Percentiles rank a stretch among this genome's conserved stretches.
Conservation (phyloP, 192 early-diverging fungal genomes). For the Rhizophagus sp. region DNA sequence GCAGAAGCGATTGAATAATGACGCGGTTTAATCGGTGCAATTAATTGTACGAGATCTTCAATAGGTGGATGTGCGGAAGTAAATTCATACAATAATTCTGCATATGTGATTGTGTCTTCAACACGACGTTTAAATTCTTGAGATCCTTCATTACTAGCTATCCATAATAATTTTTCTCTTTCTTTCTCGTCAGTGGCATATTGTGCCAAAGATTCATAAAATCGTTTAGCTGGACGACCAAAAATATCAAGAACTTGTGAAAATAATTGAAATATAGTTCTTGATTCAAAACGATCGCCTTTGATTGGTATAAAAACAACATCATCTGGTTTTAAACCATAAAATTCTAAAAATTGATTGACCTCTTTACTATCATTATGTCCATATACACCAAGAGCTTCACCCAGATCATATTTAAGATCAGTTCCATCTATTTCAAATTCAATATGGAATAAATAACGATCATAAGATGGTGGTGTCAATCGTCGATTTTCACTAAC, state of each 20-base stretch:
- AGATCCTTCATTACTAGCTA: conserved; percentile 71
- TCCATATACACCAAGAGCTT: conserved; percentile 92
- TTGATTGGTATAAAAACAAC: conserved; percentile 58
- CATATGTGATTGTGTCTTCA: conserved; percentile 83
- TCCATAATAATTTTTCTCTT: conserved; percentile 61
- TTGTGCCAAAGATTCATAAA: conserved; percentile 80
- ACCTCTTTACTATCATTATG: conserved; percentile 81
- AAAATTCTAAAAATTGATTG: conserved; percentile 67
- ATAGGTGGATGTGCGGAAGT: conserved; percentile 75
- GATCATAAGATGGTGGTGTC: conserved; percentile 87
- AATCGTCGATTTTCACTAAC: conserved; percentile 80
- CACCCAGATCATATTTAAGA: conserved; percentile 89
- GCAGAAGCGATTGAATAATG: conserved; percentile 98
- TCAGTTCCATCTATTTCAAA: conserved; percentile 81
- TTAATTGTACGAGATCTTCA: conserved; percentile 67
- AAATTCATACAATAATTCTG: conserved; percentile 86
- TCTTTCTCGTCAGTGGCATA: conserved; percentile 71
- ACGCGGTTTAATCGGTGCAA: conserved; percentile 91
- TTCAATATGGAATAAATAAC: conserved; percentile 97
- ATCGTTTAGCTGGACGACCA: conserved; percentile 92
- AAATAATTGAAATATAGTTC: conserved; percentile 78
- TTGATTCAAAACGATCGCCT: conserved; percentile 62
- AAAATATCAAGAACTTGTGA: conserved; percentile 87
- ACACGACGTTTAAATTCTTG: conserved; percentile 79
- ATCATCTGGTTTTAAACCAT: conserved; percentile 68